Evolutionary conservation across 345 rosid species (phyloP), one percentile per base, ranked within the genome.

Genomic region (Psidium friedrichsthalianum): DNA sequence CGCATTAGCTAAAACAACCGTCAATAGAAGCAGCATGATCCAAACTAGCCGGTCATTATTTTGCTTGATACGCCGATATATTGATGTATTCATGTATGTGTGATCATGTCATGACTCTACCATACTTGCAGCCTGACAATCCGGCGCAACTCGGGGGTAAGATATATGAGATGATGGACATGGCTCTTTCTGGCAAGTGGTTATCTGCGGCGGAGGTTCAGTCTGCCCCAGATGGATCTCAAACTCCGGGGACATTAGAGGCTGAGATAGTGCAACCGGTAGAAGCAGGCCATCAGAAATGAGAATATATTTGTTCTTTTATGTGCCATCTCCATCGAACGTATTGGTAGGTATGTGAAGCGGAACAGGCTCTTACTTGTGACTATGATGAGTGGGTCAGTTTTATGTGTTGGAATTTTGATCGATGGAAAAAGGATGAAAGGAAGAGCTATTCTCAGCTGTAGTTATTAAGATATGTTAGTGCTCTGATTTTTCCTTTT

Each of bases 141-240:
- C 99, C 99, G 32, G 99, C 98, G 8, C 91, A 96, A 89, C 97
- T 97, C 1, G 96, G 99, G 36, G 95, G 98, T 87, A 97, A 97
- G 94, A 97, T 97, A 90, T 97, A 97, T 81, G 99, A 96, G 94
- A 94, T 97, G 98, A 94, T 97, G 98, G 94, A 91, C 59, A 86
- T 89, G 87, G 97, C 98, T 84, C 93, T 96, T 84, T 89, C 96
- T 2, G 95, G 93, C 53, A 97, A 94, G 91, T 97, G 99, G 99
- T 92, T 94, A 15, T 6, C 83, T 36, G 84, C 84, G 27, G 90
- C 88, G 20, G 91, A 87, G 49, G 57, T 20, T 6, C 91, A 89
- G 87, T 83, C 83, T 16, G 88, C 87, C 25, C 69, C 86, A 82
- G 32, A 89, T 55, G 90, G 84, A 44, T 51, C 90, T 27, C 87